Conservation (phyloP, 306 rosid species). For the Dicorynia guianensis region DNA sequence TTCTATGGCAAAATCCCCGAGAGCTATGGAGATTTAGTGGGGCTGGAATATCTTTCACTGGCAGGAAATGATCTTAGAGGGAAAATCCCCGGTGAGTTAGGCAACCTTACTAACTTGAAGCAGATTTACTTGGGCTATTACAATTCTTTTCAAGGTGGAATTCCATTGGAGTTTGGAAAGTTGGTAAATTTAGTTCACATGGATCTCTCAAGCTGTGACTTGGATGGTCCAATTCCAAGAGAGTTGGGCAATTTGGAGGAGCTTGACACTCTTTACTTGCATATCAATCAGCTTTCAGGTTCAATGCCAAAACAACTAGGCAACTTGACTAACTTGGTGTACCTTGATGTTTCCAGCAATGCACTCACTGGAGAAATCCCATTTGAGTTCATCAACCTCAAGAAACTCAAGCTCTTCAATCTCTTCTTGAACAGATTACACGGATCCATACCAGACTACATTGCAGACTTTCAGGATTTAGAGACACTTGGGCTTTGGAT, state of each 20-base stretch:
- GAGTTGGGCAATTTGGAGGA: slow-evolving; percentile 73
- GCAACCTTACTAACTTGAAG: slow-evolving; percentile 71
- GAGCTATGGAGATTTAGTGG: slow-evolving; percentile 60
- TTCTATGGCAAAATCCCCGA: slow-evolving; percentile 71
- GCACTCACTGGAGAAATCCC: slow-evolving; percentile 86
- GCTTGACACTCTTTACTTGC: slow-evolving; percentile 73
- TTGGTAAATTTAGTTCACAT: slow-evolving; percentile 65
- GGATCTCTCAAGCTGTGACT: slow-evolving; percentile 74
- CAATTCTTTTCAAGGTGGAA: slow-evolving; percentile 83
- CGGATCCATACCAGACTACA: slow-evolving; percentile 81
- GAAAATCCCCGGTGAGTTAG: slow-evolving; percentile 74
- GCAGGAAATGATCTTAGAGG: slow-evolving; percentile 79
- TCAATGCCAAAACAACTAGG: slow-evolving; percentile 75
- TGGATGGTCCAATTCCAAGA: slow-evolving; percentile 74
- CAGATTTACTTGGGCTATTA: slow-evolving; percentile 73
- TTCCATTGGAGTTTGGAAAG: slow-evolving; percentile 74
- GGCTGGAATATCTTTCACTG: slow-evolving; percentile 73
- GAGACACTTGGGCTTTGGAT: slow-evolving; percentile 73
- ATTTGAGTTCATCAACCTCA: slow-evolving; percentile 65
- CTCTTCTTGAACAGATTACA: slow-evolving; percentile 84
- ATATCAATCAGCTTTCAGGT: slow-evolving; percentile 73
- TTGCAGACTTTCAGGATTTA: slow-evolving; percentile 68
- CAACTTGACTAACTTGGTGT: slow-evolving; percentile 62
- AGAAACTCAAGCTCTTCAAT: slow-evolving; percentile 71
- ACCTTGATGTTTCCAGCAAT: slow-evolving; percentile 83